These are phyloP conservation scores for Colletotrichum somersetense DNA, from an alignment of 2,329 filamentous ascomycete species.

Conservation along the genomic window DNA sequence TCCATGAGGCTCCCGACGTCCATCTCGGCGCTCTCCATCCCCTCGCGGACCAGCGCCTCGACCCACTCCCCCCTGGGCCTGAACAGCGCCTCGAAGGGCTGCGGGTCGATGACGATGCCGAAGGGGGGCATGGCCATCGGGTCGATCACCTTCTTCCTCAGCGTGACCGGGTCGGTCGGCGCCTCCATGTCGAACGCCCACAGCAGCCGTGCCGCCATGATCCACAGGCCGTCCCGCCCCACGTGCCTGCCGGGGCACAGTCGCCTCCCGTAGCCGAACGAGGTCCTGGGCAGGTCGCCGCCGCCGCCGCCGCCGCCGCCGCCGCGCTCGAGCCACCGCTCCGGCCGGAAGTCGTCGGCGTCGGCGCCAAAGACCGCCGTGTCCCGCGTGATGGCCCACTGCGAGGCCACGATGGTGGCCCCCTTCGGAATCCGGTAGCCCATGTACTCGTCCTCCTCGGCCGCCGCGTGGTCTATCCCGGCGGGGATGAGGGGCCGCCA, in stretches of 20 bases:
- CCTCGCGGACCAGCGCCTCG: slow-evolving; percentile 1
- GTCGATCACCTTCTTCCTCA: slow-evolving; percentile 10
- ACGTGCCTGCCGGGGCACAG: slow-evolving; percentile 60
- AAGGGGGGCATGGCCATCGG: background rate
- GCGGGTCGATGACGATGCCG: background rate
- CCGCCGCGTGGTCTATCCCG: slow-evolving; percentile 54
- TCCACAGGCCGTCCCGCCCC: slow-evolving; percentile 59
- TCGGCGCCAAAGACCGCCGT: slow-evolving; percentile 58
- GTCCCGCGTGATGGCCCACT: slow-evolving; percentile 56
- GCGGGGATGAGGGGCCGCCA: slow-evolving; percentile 51
- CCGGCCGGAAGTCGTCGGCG: slow-evolving; percentile 59
- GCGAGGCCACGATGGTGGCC: slow-evolving; percentile 55
- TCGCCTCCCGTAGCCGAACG: slow-evolving; percentile 58
- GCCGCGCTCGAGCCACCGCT: slow-evolving; percentile 59
- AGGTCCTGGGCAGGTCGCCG: slow-evolving; percentile 12
- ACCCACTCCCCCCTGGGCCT: slow-evolving; percentile 22
- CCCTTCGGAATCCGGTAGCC: slow-evolving; percentile 49
- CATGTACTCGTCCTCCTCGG: slow-evolving; percentile 47
- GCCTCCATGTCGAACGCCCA: slow-evolving; percentile 62
- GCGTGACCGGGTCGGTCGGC: background rate
- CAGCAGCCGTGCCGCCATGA: slow-evolving; percentile 56
- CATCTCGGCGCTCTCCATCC: background rate
- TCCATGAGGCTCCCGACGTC: slow-evolving; percentile 11
- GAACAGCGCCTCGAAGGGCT: slow-evolving; percentile 17
- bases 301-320: slow-evolving; percentile 20